Conservation (phyloP, 1,139 yeast species). For the Spathaspora jeffriesii region DNA sequence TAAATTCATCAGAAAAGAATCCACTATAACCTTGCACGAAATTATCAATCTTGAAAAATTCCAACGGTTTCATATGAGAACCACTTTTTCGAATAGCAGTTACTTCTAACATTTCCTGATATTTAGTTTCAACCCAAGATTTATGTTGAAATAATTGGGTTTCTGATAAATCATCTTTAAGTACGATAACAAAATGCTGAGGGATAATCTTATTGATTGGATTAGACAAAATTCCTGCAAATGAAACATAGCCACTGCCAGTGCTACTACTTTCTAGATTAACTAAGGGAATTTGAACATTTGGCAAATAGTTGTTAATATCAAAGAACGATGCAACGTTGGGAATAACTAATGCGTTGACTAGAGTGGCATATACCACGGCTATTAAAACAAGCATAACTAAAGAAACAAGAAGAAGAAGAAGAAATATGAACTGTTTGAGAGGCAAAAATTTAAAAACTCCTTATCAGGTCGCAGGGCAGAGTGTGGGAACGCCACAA, state of each 20-base stretch:
- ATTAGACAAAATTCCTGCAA: constrained; percentile 1
- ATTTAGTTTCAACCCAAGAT: constrained; percentile 48
- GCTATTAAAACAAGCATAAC: not conserved
- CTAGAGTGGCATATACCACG: constrained; percentile 1
- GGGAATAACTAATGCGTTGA: constrained; percentile 1
- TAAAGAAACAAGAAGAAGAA: not conserved
- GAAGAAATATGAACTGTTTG: not conserved
- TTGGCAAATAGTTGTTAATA: not conserved
- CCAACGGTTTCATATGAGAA: constrained; percentile 32
- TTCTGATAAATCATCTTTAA: constrained; percentile 26
- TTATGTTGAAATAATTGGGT: constrained; percentile 55
- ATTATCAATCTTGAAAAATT: constrained; percentile 33
- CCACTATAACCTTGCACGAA: constrained; percentile 35
- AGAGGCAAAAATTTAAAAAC: not conserved
- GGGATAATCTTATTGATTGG: constrained; percentile 44
- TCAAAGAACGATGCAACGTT: constrained; percentile 2
- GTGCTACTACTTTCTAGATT: not conserved
- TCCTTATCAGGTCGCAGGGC: too few species aligned
- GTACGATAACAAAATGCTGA: constrained; percentile 43
- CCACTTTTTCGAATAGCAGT: not conserved
- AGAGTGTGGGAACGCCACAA: not conserved
- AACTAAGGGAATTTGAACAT: constrained; percentile 1
- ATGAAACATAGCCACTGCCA: not conserved
- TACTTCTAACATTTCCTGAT: constrained; percentile 8
- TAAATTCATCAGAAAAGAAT: constrained; percentile 26